A percentile compares a stretch with the other conserved stretches of the same genome.
phyloP scores from a whole-genome alignment of 2,329 filamentous ascomycete species.

The Trichophyton simii region DNA sequence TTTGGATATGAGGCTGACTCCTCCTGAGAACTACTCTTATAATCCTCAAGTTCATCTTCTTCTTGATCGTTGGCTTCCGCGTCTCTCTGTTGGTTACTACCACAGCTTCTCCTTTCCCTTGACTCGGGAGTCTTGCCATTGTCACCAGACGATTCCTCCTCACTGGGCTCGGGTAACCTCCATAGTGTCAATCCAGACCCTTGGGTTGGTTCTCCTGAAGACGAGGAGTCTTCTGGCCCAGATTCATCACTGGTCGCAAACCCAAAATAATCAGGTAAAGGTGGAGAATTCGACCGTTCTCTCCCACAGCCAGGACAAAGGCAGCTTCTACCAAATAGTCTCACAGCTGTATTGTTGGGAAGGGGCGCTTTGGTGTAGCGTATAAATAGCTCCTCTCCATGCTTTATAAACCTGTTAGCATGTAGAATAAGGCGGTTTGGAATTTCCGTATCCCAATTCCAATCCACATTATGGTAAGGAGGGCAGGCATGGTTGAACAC shows the following conservation, averaged over 20 bases:
- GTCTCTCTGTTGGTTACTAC: not conserved
- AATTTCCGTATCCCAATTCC: slow-evolving; percentile 20
- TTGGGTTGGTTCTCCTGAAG: not conserved
- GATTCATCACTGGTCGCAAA: not conserved
- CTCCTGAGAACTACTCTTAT: not conserved
- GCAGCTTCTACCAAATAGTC: slow-evolving; percentile 8
- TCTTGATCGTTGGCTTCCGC: not conserved
- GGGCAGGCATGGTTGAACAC: slow-evolving; percentile 23
- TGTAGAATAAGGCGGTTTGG: slow-evolving; percentile 23
- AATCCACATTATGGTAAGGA: slow-evolving; percentile 18
- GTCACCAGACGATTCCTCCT: not conserved
- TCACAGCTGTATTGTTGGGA: slow-evolving; percentile 3
- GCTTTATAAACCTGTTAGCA: slow-evolving; percentile 16
- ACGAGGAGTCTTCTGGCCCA: not conserved
- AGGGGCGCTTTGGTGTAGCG: slow-evolving; percentile 6
- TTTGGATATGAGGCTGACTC: not conserved
- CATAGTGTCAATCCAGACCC: not conserved
- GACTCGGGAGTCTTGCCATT: not conserved
- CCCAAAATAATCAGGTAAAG: not conserved
- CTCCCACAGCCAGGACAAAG: slow-evolving; percentile 1
- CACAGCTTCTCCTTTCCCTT: not conserved
- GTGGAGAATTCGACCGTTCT: not conserved
- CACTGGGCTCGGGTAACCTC: not conserved
- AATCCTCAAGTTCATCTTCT: not conserved
- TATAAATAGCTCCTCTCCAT: slow-evolving; percentile 19